Evolutionary conservation across 23 red algal genomes (phyloP).

Genomic region (Pyropia yezoensis): DNA sequence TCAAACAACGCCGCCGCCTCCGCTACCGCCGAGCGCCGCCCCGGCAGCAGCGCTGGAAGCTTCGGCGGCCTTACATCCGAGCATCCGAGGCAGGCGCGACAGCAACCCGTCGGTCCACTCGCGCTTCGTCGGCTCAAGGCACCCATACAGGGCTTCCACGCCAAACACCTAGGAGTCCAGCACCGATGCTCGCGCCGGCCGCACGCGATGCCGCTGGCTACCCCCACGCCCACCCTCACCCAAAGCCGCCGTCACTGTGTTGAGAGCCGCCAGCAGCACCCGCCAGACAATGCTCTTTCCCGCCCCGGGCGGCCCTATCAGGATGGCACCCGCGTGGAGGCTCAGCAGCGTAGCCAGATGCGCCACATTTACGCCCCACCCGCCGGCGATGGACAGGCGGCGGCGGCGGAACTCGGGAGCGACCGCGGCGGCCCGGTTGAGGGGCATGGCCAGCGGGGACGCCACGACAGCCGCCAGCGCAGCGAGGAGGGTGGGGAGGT

Average conservation of each 20-base stretch:
- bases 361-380: slow-evolving; percentile 30
- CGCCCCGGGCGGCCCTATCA: slow-evolving; percentile 42
- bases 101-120: slow-evolving; percentile 68
- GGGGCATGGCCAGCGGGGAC: slow-evolving; percentile 9
- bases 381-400: slow-evolving; percentile 5
- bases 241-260: not conserved
- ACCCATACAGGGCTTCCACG: slow-evolving; percentile 31
- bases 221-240: slow-evolving; percentile 25
- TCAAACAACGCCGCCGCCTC: too few relatives aligned
- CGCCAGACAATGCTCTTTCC: slow-evolving; percentile 48
- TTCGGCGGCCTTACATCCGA: not conserved
- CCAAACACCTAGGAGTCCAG: slow-evolving; percentile 50
- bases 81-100: slow-evolving; percentile 15
- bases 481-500: slow-evolving; percentile 19
- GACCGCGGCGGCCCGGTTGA: slow-evolving; percentile 3
- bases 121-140: slow-evolving; percentile 36
- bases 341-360: slow-evolving; percentile 31
- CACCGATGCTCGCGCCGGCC: slow-evolving; percentile 12
- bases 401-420: slow-evolving; percentile 6
- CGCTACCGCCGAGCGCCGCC: too few relatives aligned
- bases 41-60: not conserved
- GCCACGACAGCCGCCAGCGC: slow-evolving; percentile 3
- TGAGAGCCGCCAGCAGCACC: slow-evolving; percentile 27
- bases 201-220: slow-evolving; percentile 7
- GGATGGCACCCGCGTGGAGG: slow-evolving; percentile 33